These are phyloP conservation scores for Avena eriantha DNA, from an alignment of 176 grass and related monocot species.

Conservation along the genomic window DNA sequence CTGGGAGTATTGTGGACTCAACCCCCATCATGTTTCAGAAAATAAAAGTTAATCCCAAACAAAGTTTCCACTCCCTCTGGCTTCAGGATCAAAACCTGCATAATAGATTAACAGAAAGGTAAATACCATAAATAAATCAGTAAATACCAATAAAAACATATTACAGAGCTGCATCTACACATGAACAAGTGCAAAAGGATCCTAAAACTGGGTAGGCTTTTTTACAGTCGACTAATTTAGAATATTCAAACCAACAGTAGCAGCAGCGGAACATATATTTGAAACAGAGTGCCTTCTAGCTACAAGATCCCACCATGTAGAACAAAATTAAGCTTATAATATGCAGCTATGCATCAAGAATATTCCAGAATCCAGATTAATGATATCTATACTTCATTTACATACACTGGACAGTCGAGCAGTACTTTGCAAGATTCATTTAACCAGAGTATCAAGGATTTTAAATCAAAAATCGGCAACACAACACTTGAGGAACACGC, in stretches of 20 bases:
- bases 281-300: not conserved
- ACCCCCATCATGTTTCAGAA: slow-evolving; percentile 34
- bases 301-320: not conserved
- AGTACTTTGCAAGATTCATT: not conserved
- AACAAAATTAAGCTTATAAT: not conserved
- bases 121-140: not conserved
- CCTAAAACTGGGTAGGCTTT: not conserved
- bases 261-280: slow-evolving; percentile 3
- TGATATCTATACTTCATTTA: not conserved
- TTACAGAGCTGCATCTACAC: not conserved
- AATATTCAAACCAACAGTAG: not conserved
- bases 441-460: not conserved
- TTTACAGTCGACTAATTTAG: not conserved
- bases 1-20: not conserved
- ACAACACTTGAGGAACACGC: not conserved
- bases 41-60: not conserved
- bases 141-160: not conserved
- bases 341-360: not conserved
- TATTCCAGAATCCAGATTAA: not conserved
- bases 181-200: not conserved
- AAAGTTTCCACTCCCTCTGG: not conserved
- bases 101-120: not conserved
- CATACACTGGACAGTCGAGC: not conserved
- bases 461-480: not conserved
- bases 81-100: slow-evolving; percentile 42